These are phyloP conservation scores for Claviceps arundinis DNA, from an alignment of 2,329 filamentous ascomycete genomes.

Conservation along the genomic window DNA sequence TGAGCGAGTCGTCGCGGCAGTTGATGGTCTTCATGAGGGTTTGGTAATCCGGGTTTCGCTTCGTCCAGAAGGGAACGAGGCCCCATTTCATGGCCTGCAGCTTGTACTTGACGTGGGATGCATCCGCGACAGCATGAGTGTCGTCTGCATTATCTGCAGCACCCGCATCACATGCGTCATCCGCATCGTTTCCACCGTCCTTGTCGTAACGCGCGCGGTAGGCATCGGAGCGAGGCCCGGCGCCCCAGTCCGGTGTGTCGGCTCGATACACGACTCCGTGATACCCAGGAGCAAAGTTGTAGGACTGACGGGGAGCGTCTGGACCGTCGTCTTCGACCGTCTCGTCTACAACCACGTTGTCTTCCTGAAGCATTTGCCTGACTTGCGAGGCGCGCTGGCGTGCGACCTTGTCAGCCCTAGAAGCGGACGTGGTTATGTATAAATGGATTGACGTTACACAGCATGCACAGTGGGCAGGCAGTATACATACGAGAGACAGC, in stretches of 20 bases:
- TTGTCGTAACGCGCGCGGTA: not conserved
- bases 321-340: constrained; percentile 52
- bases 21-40: constrained; percentile 84
- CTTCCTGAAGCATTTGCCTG: constrained; percentile 56
- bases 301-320: constrained; percentile 52
- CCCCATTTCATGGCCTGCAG: constrained; percentile 96
- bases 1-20: constrained; percentile 78
- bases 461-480: not conserved
- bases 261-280: constrained; percentile 78
- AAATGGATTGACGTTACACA: not conserved
- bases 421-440: not conserved
- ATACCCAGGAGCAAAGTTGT: constrained; percentile 87
- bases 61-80: constrained; percentile 86
- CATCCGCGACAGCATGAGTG: too few relatives aligned
- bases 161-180: not conserved
- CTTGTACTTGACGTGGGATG: constrained; percentile 48
- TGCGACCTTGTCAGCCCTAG: constrained; percentile 1
- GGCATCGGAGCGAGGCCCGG: constrained; percentile 22
- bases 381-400: constrained; percentile 73
- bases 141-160: too few relatives aligned
- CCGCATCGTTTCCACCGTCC: not conserved
- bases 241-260: constrained; percentile 49
- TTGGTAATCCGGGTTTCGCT: constrained; percentile 64
- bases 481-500: constrained; percentile 18
- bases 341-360: constrained; percentile 60